These are phyloP conservation scores for Colletotrichum sansevieriae DNA, from an alignment of 2,329 filamentous ascomycete genomes.

Conservation along the genomic window DNA sequence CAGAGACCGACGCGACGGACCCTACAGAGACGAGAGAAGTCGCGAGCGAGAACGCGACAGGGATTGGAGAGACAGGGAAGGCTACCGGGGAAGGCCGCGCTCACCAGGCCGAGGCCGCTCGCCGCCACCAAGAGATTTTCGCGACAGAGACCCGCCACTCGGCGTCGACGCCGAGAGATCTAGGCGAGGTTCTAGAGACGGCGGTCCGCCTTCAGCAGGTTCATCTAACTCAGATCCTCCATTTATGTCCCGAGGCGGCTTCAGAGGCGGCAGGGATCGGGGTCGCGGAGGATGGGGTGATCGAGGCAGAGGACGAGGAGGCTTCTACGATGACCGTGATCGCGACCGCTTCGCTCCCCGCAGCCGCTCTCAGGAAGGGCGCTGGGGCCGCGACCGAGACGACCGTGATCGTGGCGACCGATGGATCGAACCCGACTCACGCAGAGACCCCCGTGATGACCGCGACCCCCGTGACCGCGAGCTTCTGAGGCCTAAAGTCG, in stretches of 20 bases:
- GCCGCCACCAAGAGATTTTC: conserved; percentile 74
- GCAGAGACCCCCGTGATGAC: conserved; percentile 62
- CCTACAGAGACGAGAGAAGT: conserved; percentile 70
- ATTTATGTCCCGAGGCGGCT: conserved; percentile 67
- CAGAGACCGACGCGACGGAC: conserved; percentile 58
- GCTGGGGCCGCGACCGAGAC: conserved; percentile 68
- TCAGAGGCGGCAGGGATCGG: conserved; percentile 60
- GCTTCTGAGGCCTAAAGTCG: conserved; percentile 63
- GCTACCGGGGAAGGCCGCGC: conserved; percentile 69
- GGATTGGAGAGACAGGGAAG: conserved; percentile 61
- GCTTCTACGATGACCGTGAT: conserved; percentile 70
- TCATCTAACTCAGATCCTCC: conserved; percentile 78
- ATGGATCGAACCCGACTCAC: conserved; percentile 55
- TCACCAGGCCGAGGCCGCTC: conserved; percentile 74
- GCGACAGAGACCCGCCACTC: conserved; percentile 67
- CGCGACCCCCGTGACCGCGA: conserved; percentile 62
- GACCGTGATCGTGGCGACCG: conserved; percentile 64
- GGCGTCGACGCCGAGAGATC: conserved; percentile 77
- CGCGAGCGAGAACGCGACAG: conserved; percentile 70
- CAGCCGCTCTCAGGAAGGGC: conserved; percentile 75
- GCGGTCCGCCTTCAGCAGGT: conserved; percentile 75
- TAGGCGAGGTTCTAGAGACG: conserved; percentile 78
- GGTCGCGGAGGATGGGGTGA: conserved; percentile 68
- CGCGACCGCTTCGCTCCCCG: conserved; percentile 70
- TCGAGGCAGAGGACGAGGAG: conserved; percentile 58